phyloP scores from a whole-genome alignment of 1,284 basidiomycete species.

The Porodaedalea pini region DNA sequence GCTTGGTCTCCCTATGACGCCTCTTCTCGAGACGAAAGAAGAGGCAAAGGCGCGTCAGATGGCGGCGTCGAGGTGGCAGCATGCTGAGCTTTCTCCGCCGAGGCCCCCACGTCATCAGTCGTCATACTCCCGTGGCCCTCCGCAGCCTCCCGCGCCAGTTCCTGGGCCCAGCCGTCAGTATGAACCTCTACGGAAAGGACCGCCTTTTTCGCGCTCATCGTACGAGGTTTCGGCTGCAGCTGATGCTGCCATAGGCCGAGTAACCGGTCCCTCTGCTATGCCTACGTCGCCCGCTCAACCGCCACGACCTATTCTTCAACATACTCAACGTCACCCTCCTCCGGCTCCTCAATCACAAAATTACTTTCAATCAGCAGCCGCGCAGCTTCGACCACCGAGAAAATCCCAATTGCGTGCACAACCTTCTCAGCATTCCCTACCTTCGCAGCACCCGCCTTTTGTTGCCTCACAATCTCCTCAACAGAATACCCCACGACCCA shows the following conservation, averaged over 20 bases:
- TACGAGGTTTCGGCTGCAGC: slow-evolving; percentile 1
- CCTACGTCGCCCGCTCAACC: neutral
- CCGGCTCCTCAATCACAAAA: neutral
- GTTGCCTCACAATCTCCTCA: neutral
- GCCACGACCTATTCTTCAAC: neutral
- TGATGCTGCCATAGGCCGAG: neutral
- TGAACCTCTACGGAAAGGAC: neutral
- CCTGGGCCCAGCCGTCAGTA: neutral
- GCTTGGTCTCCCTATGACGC: slow-evolving; percentile 1
- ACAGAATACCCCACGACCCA: neutral
- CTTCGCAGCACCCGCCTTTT: neutral
- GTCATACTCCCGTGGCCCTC: neutral
- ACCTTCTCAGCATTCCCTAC: neutral
- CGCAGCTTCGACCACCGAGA: neutral
- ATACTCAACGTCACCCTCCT: neutral
- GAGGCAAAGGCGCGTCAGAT: slow-evolving; percentile 8
- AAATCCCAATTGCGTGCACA: neutral
- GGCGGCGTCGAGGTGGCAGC: neutral
- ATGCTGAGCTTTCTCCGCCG: neutral
- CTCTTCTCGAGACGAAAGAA: slow-evolving; percentile 17
- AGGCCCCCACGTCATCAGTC: neutral
- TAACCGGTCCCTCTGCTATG: neutral
- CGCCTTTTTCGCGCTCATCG: neutral
- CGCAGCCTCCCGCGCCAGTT: neutral
- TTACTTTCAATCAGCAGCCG: neutral